Base-by-base conservation (phyloP, 768 basidiomycete genomes). In the Tremella yokohamensis region DNA sequence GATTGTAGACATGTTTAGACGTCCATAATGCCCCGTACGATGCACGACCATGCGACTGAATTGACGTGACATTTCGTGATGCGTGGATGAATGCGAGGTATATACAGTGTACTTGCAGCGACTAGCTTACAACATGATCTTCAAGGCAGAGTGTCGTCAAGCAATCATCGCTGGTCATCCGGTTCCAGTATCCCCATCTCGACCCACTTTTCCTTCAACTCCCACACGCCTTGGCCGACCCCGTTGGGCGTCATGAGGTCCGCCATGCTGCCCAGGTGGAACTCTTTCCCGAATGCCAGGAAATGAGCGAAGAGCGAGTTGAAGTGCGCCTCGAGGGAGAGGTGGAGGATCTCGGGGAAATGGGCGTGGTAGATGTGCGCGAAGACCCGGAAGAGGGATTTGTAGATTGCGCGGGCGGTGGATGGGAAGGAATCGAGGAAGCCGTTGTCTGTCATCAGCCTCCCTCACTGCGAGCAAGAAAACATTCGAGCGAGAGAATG, bases 221-320 rank as follows among this genome's bases (percentile, higher is more conserved):
- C 77, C 7, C 89, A 89, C 16, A 87, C 81, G 0, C 90, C 89
- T 44, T 74, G 70, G 44, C 75, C 72, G 57, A 70, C 64, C 22
- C 66, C 76, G 60, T 77, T 71, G 29, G 75, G 56, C 19, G 78
- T 78, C 61, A 77, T 87, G 73, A 96, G 84, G 73, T 98, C 94
- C 77, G 87, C 89, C 61, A 87, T 81, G 52, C 94, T 90, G 63
- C 97, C 75, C 59, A 98, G 75, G 69, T 97, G 89, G 76, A 93
- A 98, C 76, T 97, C 90, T 62, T 83, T 83, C 0, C 94, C 94
- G 68, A 98, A 98, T 0, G 93, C 91, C 51, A 98, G 81, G 79
- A 96, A 99, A 78, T 98, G 94, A 0, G 94, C 94, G 76, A 98
- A 98, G 38, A 98, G 84, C 2, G 91, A 94, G 76, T 94, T 94